Conservation (phyloP, 352 stramenopile genomes). For the Thalassiosira exigua region DNA sequence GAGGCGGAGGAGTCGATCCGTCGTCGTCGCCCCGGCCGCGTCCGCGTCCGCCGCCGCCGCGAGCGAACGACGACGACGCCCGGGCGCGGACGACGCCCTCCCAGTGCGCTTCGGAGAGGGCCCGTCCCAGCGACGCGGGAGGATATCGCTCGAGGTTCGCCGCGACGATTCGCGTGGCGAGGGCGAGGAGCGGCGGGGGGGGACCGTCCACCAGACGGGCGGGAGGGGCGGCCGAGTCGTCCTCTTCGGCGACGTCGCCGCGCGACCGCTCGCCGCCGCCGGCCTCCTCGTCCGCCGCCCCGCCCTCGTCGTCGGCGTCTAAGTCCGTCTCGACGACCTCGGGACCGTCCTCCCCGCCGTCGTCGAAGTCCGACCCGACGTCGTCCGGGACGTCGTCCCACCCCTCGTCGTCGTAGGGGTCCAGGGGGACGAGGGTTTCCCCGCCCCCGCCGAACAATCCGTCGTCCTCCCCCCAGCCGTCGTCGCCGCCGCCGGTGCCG, state of each 20-base stretch:
- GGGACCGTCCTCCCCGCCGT: not conserved
- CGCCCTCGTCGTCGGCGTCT: not conserved
- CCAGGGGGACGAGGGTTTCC: not conserved
- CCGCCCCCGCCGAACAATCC: too few species aligned
- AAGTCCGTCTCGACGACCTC: not conserved
- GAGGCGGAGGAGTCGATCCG: not conserved
- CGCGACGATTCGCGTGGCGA: slow-evolving; percentile 14
- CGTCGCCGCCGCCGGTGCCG: not conserved
- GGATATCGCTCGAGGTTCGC: slow-evolving; percentile 36
- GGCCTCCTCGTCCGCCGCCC: not conserved
- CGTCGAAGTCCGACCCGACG: not conserved
- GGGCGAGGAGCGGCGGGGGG: slow-evolving; percentile 10
- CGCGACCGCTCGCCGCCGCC: too few species aligned
- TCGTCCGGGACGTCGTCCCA: not conserved
- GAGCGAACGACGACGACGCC: not conserved
- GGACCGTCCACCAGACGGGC: not conserved
- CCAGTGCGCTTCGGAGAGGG: slow-evolving; percentile 52
- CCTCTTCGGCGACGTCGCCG: too few species aligned
- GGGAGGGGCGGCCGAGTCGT: too few species aligned
- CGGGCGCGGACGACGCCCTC: slow-evolving; percentile 27
- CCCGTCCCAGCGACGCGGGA: slow-evolving; percentile 9
- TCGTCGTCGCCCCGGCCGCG: too few species aligned
- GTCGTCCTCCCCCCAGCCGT: not conserved
- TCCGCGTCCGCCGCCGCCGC: too few species aligned
- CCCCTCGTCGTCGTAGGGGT: not conserved